phyloP scores from a whole-genome alignment of 2,329 filamentous ascomycete species.

The Botrytis byssoidea region DNA sequence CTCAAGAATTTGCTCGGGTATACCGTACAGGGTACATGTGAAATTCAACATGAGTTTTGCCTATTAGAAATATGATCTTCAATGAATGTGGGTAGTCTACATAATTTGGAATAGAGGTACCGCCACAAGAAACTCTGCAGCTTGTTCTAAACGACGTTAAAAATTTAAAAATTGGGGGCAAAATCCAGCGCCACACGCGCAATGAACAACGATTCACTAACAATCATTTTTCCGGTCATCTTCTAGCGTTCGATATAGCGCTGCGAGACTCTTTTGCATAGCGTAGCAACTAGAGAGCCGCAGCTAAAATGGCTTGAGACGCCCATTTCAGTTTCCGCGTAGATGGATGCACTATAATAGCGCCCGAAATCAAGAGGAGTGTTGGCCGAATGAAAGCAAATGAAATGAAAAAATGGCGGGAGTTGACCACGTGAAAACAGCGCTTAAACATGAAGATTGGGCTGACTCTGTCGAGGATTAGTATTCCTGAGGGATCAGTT shows the following conservation, averaged over 20 bases:
- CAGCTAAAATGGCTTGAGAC: not conserved
- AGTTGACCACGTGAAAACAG: not conserved
- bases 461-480: not conserved
- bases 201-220: not conserved
- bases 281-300: not conserved
- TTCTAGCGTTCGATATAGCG: not conserved
- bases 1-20: not conserved
- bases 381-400: not conserved
- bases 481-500: not conserved
- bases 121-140: not conserved
- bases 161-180: not conserved
- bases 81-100: not conserved
- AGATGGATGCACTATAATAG: conserved; percentile 1
- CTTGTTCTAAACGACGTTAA: not conserved
- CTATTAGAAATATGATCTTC: not conserved
- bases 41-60: not conserved
- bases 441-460: not conserved
- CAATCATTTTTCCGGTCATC: not conserved
- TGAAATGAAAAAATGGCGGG: not conserved
- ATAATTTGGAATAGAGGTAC: not conserved
- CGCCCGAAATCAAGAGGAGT: not conserved
- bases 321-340: not conserved
- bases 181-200: not conserved
- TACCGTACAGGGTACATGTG: not conserved
- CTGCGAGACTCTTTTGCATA: not conserved